Evolutionary conservation across 441 rosid species (phyloP), one percentile per base, ranked within the genome.

Genomic region (Geranium incanum): DNA sequence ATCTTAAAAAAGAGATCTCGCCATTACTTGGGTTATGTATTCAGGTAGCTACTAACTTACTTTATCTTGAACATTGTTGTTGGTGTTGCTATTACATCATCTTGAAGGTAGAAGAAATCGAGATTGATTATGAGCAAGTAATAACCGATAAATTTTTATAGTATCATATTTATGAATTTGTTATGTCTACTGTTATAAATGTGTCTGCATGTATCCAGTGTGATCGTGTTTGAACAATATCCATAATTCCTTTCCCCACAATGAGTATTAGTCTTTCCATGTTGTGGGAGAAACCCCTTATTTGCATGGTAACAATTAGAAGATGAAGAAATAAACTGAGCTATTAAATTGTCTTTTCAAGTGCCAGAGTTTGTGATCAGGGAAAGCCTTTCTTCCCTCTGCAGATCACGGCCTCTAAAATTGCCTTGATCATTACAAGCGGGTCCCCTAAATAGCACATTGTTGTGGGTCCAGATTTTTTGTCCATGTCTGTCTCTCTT

Each of bases 11-110:
- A 79, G 99, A 96, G 86, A 92, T 96, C 68, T 88, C 99, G 60
- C 99, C 99, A 38, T 82, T 93, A 78, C 98, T 96, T 70, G 98
- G 98, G 41, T 79, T 86, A 78, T 96, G 99, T 75, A 96, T 96
- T 80, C 99, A 96, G 98, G 99, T 96, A 78, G 66, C 45, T 52
- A 33, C 76, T 41, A 65, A 72, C 50, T 68, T 74, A 15, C 69
- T 74, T 66, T 66, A 43, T 48, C 45, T 65, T 69, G 70, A 60
- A 55, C 59, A 52, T 48, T 45, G 52, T 11, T 7, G 50, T 43
- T 43, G 50, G 50, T 63, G 16, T 63, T 23, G 15, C 38, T 63
- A 28, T 63, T 21, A 21, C 66, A 60, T 23, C 18, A 1, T 57
- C 63, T 28, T 63, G 38, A 9, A 23, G 36, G 67, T 28, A 59